phyloP scores from a whole-genome alignment of 768 basidiomycete genomes.

The Leccinellum luteum region DNA sequence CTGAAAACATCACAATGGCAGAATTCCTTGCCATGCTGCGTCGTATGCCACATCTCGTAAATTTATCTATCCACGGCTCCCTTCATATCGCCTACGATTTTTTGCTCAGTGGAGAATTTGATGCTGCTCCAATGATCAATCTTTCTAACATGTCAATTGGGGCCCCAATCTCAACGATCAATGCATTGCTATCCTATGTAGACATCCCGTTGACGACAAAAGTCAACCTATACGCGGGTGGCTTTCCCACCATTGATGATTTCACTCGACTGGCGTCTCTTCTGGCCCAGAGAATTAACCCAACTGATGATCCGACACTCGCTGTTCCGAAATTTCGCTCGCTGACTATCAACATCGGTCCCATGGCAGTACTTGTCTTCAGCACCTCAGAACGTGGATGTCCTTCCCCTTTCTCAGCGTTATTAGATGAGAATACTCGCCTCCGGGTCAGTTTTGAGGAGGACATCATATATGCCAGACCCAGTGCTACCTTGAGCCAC shows the following conservation, averaged over 20 bases:
- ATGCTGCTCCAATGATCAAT: neutral
- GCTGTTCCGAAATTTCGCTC: neutral
- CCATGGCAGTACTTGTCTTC: neutral
- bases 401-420: too few species aligned
- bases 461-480: neutral
- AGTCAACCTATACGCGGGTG: neutral
- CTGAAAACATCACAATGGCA: slow-evolving; percentile 21
- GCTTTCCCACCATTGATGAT: neutral
- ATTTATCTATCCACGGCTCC: slow-evolving; percentile 33
- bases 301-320: neutral
- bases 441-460: neutral
- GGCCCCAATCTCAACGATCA: neutral
- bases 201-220: neutral
- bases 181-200: slow-evolving; percentile 2
- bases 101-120: too few species aligned
- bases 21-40: slow-evolving; percentile 33
- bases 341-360: neutral
- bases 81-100: slow-evolving; percentile 18
- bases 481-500: neutral
- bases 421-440: slow-evolving; percentile 1
- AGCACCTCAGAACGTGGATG: neutral
- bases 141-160: neutral
- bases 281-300: neutral
- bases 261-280: neutral
- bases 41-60: slow-evolving; percentile 33